A percentile compares a stretch with the other conserved stretches of the same genome.
Evolutionary conservation across 208 protist genomes (phyloP).

Genomic region (Borovskyia barvae): DNA sequence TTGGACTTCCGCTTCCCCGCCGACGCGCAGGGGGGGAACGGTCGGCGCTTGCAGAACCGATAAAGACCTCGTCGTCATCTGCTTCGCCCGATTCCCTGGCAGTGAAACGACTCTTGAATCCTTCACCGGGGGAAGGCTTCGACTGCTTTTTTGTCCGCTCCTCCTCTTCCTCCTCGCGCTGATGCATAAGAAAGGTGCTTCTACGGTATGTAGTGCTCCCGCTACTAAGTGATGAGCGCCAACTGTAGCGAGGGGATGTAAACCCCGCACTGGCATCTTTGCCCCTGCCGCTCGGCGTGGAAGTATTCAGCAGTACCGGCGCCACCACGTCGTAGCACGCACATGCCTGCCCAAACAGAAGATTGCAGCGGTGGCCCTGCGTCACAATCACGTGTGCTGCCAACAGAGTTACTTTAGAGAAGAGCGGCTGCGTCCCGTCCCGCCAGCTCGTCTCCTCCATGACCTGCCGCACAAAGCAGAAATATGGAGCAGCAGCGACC

Average conservation of each 20-base stretch:
- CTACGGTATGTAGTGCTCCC: conserved; percentile 14
- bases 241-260: conserved; percentile 1
- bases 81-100: not conserved
- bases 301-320: conserved; percentile 11
- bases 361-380: conserved; percentile 49
- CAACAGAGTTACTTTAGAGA: conserved; percentile 58
- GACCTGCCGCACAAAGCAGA: conserved; percentile 70
- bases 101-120: too few species aligned
- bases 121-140: too few species aligned
- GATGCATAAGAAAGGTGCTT: conserved; percentile 23
- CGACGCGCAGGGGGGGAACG: conserved; percentile 3
- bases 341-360: conserved; percentile 78
- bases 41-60: conserved; percentile 3
- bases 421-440: conserved; percentile 48
- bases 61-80: conserved; percentile 23
- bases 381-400: conserved; percentile 67
- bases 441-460: conserved; percentile 68
- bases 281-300: not conserved
- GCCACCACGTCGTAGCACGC: conserved; percentile 74
- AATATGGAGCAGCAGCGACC: conserved; percentile 61
- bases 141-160: not conserved
- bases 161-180: conserved; percentile 12
- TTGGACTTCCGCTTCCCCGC: conserved; percentile 2
- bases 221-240: conserved; percentile 3
- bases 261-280: not conserved